A percentile compares a stretch with the other conserved stretches of the same genome.
Conservation (phyloP, 805 yeast species). For the Candida dendrica region DNA sequence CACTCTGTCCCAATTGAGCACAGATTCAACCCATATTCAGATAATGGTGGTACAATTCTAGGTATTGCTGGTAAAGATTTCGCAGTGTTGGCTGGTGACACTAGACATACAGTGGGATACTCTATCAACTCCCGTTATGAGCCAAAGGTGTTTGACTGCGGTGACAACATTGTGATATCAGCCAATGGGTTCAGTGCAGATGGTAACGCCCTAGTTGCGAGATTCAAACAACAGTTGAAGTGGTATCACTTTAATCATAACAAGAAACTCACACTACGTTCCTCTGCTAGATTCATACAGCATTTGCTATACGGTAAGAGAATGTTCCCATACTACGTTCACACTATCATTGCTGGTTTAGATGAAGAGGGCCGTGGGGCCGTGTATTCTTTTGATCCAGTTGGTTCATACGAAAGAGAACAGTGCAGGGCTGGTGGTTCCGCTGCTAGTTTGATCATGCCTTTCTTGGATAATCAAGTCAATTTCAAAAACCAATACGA, state of each 20-base stretch:
- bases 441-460: constrained; percentile 93
- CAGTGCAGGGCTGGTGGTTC: constrained; percentile 98
- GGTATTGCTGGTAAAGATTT: constrained; percentile 98
- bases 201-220: constrained; percentile 74
- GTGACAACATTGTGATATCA: constrained; percentile 78
- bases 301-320: constrained; percentile 87
- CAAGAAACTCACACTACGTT: constrained; percentile 55
- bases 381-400: constrained; percentile 94
- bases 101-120: constrained; percentile 94
- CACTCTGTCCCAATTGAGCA: constrained; percentile 72
- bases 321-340: constrained; percentile 94
- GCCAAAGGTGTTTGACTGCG: constrained; percentile 83
- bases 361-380: constrained; percentile 87
- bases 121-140: constrained; percentile 88
- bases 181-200: constrained; percentile 98
- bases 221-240: constrained; percentile 56
- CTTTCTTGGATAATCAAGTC: constrained; percentile 95
- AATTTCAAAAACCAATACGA: constrained; percentile 88
- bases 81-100: constrained; percentile 95
- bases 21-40: constrained; percentile 86
- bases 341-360: constrained; percentile 89
- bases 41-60: constrained; percentile 93
- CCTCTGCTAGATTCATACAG: constrained; percentile 89
- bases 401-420: constrained; percentile 95
- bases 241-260: constrained; percentile 93